Conservation (phyloP, 202 grass and related monocot species). For the Digitaria exilis region DNA sequence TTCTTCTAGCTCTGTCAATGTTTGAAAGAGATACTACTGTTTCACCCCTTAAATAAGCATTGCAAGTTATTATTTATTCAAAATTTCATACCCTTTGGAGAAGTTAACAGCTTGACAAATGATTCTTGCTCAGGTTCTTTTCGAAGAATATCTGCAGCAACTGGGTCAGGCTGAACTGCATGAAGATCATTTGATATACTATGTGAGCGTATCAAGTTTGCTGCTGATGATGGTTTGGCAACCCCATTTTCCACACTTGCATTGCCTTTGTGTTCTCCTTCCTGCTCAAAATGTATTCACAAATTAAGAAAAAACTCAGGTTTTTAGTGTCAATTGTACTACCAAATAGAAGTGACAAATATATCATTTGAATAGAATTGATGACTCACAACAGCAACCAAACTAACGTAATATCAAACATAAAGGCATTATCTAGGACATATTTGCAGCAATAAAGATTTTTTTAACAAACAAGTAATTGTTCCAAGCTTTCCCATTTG, state of each 20-base stretch:
- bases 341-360: slow-evolving; percentile 20
- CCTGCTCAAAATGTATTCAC: slow-evolving; percentile 50
- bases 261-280: slow-evolving; percentile 65
- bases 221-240: slow-evolving; percentile 55
- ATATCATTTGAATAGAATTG: slow-evolving; percentile 28
- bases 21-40: slow-evolving; percentile 15
- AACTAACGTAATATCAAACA: slow-evolving; percentile 34
- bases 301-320: slow-evolving; percentile 13
- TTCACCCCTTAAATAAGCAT: slow-evolving; percentile 10
- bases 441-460: slow-evolving; percentile 29
- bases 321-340: slow-evolving; percentile 1
- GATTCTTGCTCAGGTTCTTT: slow-evolving; percentile 95
- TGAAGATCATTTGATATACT: slow-evolving; percentile 95
- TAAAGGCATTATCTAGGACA: slow-evolving; percentile 10
- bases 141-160: slow-evolving; percentile 97
- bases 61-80: neutral
- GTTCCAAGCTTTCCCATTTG: neutral
- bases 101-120: slow-evolving; percentile 79
- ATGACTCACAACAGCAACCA: slow-evolving; percentile 16
- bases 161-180: slow-evolving; percentile 82
- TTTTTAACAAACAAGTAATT: neutral
- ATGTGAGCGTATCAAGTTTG: slow-evolving; percentile 74
- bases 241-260: slow-evolving; percentile 60
- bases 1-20: neutral
- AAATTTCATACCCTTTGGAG: slow-evolving; percentile 72